Conservation (phyloP, 148 eudicot species). For the Camellia sinensis region DNA sequence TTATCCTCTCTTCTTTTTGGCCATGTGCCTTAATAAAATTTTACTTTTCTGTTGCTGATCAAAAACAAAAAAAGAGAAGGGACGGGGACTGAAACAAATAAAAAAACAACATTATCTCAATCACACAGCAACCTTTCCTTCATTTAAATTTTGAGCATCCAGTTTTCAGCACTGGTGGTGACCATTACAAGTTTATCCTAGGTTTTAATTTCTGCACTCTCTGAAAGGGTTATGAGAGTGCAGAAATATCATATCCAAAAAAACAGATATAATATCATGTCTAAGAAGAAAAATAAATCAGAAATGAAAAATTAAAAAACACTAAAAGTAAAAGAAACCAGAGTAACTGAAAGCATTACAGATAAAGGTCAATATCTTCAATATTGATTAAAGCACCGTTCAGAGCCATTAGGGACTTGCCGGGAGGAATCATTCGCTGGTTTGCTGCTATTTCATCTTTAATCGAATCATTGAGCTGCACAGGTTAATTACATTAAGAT, state of each 20-base stretch:
- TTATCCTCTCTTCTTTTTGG: too few relatives aligned
- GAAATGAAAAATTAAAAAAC: slow-evolving; percentile 10
- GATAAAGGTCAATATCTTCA: slow-evolving; percentile 89
- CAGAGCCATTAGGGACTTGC: slow-evolving; percentile 93
- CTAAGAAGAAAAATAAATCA: neutral
- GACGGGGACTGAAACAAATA: too few relatives aligned
- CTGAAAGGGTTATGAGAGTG: too few relatives aligned
- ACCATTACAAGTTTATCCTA: too few relatives aligned
- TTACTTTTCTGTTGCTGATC: too few relatives aligned
- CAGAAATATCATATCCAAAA: neutral
- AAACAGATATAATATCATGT: neutral
- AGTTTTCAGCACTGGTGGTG: too few relatives aligned
- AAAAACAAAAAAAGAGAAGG: too few relatives aligned
- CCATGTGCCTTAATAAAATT: too few relatives aligned
- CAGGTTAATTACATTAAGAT: slow-evolving; percentile 16
- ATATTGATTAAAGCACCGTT: slow-evolving; percentile 89
- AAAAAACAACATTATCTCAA: too few relatives aligned
- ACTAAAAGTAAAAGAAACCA: neutral
- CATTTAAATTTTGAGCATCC: too few relatives aligned
- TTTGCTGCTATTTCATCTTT: slow-evolving; percentile 96
- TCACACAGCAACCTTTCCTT: too few relatives aligned
- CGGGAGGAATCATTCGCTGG: slow-evolving; percentile 98
- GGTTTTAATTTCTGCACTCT: too few relatives aligned
- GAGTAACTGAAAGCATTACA: slow-evolving; percentile 53
- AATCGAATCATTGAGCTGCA: slow-evolving; percentile 88